Evolutionary conservation across 2,329 filamentous ascomycete species (phyloP).

Genomic region (Ambrosiella xylebori): DNA sequence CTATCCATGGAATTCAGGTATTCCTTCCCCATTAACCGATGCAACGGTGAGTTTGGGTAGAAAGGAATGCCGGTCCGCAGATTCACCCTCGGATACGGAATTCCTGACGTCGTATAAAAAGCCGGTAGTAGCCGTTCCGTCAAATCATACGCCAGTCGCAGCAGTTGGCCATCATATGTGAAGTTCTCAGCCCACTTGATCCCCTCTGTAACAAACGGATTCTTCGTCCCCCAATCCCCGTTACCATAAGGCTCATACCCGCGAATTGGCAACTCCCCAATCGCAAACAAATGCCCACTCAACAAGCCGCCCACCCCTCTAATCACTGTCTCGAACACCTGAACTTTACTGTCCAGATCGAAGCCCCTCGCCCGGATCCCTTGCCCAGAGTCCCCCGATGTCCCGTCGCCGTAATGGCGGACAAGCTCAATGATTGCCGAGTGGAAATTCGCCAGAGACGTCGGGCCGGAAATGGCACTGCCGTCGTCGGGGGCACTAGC

Average conservation of each 20-base stretch:
- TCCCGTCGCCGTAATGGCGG: slow-evolving; percentile 72
- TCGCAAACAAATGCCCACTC: slow-evolving; percentile 83
- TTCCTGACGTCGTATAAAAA: slow-evolving; percentile 77
- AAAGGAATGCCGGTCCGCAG: slow-evolving; percentile 81
- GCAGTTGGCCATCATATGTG: slow-evolving; percentile 71
- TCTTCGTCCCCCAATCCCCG: slow-evolving; percentile 18
- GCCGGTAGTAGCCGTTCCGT: slow-evolving; percentile 72
- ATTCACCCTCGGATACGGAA: slow-evolving; percentile 91
- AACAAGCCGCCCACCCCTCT: slow-evolving; percentile 77
- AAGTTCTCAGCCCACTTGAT: slow-evolving; percentile 64
- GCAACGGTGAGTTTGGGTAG: slow-evolving; percentile 70
- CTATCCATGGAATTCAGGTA: neutral
- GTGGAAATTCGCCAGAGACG: slow-evolving; percentile 59
- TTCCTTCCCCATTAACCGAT: slow-evolving; percentile 28
- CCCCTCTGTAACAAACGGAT: slow-evolving; percentile 30
- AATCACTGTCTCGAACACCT: slow-evolving; percentile 97
- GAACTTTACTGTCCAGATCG: slow-evolving; percentile 91
- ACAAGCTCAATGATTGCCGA: slow-evolving; percentile 61
- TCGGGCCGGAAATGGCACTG: slow-evolving; percentile 17
- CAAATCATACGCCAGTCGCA: slow-evolving; percentile 77
- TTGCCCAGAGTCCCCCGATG: slow-evolving; percentile 45
- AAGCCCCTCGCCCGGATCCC: slow-evolving; percentile 67
- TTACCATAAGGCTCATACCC: slow-evolving; percentile 45
- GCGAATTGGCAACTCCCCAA: slow-evolving; percentile 73
- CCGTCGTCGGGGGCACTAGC: slow-evolving; percentile 47